A percentile compares a stretch with the other conserved stretches of the same genome.
Evolutionary conservation across 2,329 filamentous ascomycete genomes (phyloP).

Genomic region (Paecilomyces fulvus): DNA sequence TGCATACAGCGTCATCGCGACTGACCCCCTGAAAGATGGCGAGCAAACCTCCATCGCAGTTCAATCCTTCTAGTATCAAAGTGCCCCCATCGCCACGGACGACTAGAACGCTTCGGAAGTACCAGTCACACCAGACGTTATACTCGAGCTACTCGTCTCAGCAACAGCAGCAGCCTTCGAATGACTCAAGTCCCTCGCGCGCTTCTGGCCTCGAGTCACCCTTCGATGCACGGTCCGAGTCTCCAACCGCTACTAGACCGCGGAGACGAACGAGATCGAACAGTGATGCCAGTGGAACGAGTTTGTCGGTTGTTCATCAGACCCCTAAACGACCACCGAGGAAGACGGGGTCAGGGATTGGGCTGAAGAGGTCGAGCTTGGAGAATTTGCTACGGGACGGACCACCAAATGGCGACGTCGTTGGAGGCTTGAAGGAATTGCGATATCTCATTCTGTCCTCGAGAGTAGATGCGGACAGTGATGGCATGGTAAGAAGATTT

Average conservation of each 20-base stretch:
- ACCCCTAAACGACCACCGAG: slow-evolving; percentile 28
- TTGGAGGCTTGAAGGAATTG: slow-evolving; percentile 37
- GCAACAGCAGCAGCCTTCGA: slow-evolving; percentile 37
- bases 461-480: slow-evolving; percentile 42
- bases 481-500: slow-evolving; percentile 43
- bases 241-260: slow-evolving; percentile 14
- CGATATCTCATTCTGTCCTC: slow-evolving; percentile 42
- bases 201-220: slow-evolving; percentile 14
- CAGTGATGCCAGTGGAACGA: slow-evolving; percentile 55
- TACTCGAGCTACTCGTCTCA: slow-evolving; percentile 51
- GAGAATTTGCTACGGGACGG: slow-evolving; percentile 75
- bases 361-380: slow-evolving; percentile 45
- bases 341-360: slow-evolving; percentile 38
- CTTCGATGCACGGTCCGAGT: slow-evolving; percentile 18
- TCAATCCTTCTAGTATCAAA: slow-evolving; percentile 15
- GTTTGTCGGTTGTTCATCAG: slow-evolving; percentile 13
- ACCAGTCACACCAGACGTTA: slow-evolving; percentile 64
- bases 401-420: slow-evolving; percentile 58
- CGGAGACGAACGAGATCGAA: slow-evolving; percentile 55
- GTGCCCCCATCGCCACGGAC: slow-evolving; percentile 52
- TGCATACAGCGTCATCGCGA: neutral
- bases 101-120: slow-evolving; percentile 60
- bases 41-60: slow-evolving; percentile 14
- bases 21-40: slow-evolving; percentile 11
- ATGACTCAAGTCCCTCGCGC: slow-evolving; percentile 3